These are phyloP conservation scores for Lasiosphaeria ovina DNA, from an alignment of 495 filamentous ascomycete genomes.

Conservation along the genomic window DNA sequence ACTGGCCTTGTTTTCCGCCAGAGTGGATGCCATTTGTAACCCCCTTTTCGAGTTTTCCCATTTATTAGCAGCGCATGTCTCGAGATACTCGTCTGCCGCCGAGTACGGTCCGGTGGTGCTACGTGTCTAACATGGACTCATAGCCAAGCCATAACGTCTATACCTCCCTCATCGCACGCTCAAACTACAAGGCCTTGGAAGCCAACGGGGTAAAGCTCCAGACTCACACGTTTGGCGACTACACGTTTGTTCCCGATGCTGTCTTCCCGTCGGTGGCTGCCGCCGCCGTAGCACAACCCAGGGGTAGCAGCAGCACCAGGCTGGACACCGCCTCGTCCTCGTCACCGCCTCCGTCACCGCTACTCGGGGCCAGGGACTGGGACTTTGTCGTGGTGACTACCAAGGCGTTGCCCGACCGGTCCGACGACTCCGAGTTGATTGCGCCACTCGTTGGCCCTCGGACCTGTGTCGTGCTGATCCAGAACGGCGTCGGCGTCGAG, in stretches of 20 bases:
- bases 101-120: too few species aligned
- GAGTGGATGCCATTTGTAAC: too few species aligned
- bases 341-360: background rate
- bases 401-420: constrained; percentile 55
- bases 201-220: constrained; percentile 45
- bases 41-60: too few species aligned
- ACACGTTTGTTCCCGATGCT: constrained; percentile 48
- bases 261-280: constrained; percentile 45
- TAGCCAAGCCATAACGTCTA: constrained; percentile 42
- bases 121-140: background rate
- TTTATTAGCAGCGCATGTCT: too few species aligned
- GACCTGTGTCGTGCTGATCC: constrained; percentile 59
- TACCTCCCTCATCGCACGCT: constrained; percentile 52
- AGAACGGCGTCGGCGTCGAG: constrained; percentile 71
- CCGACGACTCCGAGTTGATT: constrained; percentile 46
- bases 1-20: too few species aligned
- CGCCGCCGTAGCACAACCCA: constrained; percentile 22
- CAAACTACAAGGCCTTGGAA: constrained; percentile 53
- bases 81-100: too few species aligned
- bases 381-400: constrained; percentile 61
- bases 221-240: constrained; percentile 54
- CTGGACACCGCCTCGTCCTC: constrained; percentile 11
- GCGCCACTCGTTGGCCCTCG: constrained; percentile 50
- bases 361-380: constrained; percentile 32
- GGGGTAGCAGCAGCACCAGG: too few species aligned